Evolutionary conservation across 2,329 filamentous ascomycete species (phyloP), one percentile per base, ranked within the genome.

Genomic region (Aureobasidium lini): DNA sequence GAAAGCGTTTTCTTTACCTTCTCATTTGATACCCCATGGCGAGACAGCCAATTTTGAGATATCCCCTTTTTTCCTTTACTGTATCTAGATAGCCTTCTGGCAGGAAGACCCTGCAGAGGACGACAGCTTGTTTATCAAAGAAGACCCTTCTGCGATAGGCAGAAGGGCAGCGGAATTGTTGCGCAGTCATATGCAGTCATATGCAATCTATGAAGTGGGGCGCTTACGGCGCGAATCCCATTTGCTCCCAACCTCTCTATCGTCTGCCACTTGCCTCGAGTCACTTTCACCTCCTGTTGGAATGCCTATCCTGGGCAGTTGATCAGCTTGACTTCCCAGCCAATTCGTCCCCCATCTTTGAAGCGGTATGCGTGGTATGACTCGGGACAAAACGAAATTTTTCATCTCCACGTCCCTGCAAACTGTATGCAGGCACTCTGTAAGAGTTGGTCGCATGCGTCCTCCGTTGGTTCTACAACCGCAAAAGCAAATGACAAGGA

Each of bases 141-240:
- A 36, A 40, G 34, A 13, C 42, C 42, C 40, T 46, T 46, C 54
- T 57, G 54, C 54, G n/a, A 57, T 57, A 57, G 43, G 54, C 54
- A 57, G 54, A 48, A 13, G 31, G 42, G 54, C 28, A 39, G 54
- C 54, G 54, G 43, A 57, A 57, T 57, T 18, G 32, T 13, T 57
- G 54, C 54, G 54, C 42, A 48, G 54, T 48, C 54, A 57, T 44
- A 57, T 48, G 54, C 54, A 57, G 39, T 47, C 43, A 57, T 23
- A 23, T 23, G 23, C 23, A 23, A 48, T 31, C 54, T 9, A 7
- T 40, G 32, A 39, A 57, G 54, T 9, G 42, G 54, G 43, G 54
- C 54, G 54, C 34, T 48, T 57, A 57, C 23, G 42, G 54, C 43
- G 31, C 36, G 43, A 57, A 57, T 57, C 54, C 54, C 43, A 57